Percentiles rank a stretch among this genome's conserved stretches.
Evolutionary conservation across 495 filamentous ascomycete genomes (phyloP).

Genomic region (Podospora anserina): DNA sequence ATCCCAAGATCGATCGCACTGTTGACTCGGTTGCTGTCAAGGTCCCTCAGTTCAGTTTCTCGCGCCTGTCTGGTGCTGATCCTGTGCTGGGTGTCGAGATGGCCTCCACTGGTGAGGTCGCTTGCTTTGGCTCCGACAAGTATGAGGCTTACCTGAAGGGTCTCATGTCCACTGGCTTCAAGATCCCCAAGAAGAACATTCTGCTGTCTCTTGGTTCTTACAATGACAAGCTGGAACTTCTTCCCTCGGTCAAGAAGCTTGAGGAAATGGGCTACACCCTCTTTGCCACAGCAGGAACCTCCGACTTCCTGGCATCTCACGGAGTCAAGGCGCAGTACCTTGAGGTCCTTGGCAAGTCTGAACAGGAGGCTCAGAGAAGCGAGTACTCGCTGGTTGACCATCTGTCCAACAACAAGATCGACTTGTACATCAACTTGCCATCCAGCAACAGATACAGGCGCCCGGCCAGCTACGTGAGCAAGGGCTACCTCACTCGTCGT

Average conservation of each 20-base stretch:
- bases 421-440: constrained; percentile 97
- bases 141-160: constrained; percentile 98
- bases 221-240: constrained; percentile 96
- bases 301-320: constrained; percentile 91
- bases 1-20: constrained; percentile 71
- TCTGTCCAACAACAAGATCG: constrained; percentile 93
- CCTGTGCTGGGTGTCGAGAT: constrained; percentile 97
- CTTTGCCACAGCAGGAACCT: constrained; percentile 92
- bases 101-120: constrained; percentile 97
- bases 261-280: constrained; percentile 87
- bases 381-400: constrained; percentile 96
- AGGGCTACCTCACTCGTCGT: constrained; percentile 88
- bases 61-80: constrained; percentile 90
- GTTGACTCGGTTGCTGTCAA: constrained; percentile 91
- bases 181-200: constrained; percentile 93
- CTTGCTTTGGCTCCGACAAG: constrained; percentile 92
- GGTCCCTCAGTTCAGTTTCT: constrained; percentile 98
- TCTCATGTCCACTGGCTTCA: constrained; percentile 91
- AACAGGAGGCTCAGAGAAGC: constrained; percentile 75
- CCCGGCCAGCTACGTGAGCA: constrained; percentile 97
- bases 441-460: constrained; percentile 95
- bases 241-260: constrained; percentile 86
- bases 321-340: constrained; percentile 86
- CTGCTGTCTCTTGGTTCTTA: constrained; percentile 93
- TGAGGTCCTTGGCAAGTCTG: constrained; percentile 65